Base-by-base conservation (phyloP, 164 flowering plant species). In the Warburgia ugandensis region DNA sequence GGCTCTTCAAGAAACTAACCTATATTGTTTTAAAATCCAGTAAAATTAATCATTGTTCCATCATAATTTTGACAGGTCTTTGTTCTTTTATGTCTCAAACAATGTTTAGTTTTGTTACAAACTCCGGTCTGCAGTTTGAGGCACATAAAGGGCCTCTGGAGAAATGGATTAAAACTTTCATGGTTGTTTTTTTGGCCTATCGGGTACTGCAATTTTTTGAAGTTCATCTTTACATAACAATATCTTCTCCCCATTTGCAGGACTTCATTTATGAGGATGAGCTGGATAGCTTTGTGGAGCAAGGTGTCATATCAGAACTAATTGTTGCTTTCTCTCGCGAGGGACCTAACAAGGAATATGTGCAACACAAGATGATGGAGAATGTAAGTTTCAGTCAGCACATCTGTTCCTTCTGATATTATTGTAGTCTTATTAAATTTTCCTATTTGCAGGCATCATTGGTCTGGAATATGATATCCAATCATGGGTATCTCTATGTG, bases 211-310 rank as follows among this genome's bases (percentile, higher is more conserved):
- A 37, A 37, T 37, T 37, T 20, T 37, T 14, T 1, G n/a, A n/a
- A n/a, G n/a, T n/a, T n/a, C n/a, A n/a, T n/a, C n/a, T n/a, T n/a
- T n/a, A n/a, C n/a, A n/a, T n/a, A n/a, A n/a, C n/a, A n/a, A n/a
- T n/a, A 46, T 22, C 19, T 42, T 16, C 22, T 17, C 45, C 45
- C 19, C 8, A 14, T 42, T 28, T 62, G 40, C 52, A 90, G 97
- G 97, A 86, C 57, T 91, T 76, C 57, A 87, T 87, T 47, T 87
- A 91, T 63, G 96, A 87, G 65, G 83, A 84, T 25, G 97, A 91
- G 65, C 82, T 91, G 31, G 60, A 70, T 20, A 54, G 66, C 55
- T 87, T 77, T 69, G 79, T 77, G 29, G 77, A 75, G 29, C 53
- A 70, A 63, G 96, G 92, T 35, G 85, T 48, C 1, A 7, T 86